Conservation (phyloP, 306 rosid species). For the Benincasa hispida region DNA sequence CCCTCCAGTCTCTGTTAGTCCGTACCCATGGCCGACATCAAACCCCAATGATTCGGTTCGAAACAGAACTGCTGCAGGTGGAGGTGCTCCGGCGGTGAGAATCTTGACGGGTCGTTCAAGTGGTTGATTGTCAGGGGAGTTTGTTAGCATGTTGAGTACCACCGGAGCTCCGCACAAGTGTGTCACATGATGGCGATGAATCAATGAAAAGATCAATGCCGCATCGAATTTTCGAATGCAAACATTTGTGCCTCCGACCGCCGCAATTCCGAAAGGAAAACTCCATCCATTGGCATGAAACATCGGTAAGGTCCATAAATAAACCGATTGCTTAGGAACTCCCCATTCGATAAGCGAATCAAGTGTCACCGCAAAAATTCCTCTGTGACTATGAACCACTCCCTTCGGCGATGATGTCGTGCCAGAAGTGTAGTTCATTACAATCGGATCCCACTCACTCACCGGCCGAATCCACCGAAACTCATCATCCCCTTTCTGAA, state of each 20-base stretch:
- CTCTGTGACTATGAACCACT: slow-evolving; percentile 57
- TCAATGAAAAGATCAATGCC: slow-evolving; percentile 19
- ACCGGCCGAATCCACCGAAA: slow-evolving; percentile 43
- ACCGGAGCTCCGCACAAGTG: slow-evolving; percentile 77
- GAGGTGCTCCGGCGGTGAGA: slow-evolving; percentile 62
- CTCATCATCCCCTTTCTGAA: slow-evolving; percentile 30
- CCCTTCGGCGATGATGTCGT: slow-evolving; percentile 79
- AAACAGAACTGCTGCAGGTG: slow-evolving; percentile 34
- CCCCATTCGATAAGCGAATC: slow-evolving; percentile 49
- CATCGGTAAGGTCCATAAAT: slow-evolving; percentile 70
- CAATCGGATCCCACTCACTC: slow-evolving; percentile 70
- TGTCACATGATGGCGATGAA: slow-evolving; percentile 27
- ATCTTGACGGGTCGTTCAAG: slow-evolving; percentile 28
- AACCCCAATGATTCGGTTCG: slow-evolving; percentile 46
- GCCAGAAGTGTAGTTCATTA: slow-evolving; percentile 63
- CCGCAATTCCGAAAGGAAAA: slow-evolving; percentile 63
- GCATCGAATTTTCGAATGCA: slow-evolving; percentile 45
- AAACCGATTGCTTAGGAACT: slow-evolving; percentile 30
- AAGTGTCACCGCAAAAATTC: slow-evolving; percentile 17
- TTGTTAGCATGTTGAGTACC: slow-evolving; percentile 47
- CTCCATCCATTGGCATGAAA: slow-evolving; percentile 75
- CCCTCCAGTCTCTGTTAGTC: slow-evolving; percentile 46
- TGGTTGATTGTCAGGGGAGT: slow-evolving; percentile 18
- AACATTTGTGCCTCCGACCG: slow-evolving; percentile 50
- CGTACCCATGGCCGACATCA: slow-evolving; percentile 49